Evolutionary conservation across 371 early-diverging fungal species (phyloP).

Genomic region (Rhizomucor miehei): DNA sequence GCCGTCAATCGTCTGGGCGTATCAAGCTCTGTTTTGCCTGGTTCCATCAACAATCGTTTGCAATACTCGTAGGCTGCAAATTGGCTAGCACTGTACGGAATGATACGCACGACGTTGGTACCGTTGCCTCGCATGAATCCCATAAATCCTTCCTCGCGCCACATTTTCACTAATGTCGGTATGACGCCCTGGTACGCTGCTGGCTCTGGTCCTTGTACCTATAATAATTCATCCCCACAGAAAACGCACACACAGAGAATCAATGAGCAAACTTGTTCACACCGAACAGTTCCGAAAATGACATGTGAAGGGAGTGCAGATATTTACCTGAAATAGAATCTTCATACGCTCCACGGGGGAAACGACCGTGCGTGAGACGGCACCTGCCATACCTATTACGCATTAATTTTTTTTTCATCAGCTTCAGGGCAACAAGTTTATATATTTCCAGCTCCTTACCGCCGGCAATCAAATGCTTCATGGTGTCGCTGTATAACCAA

Average conservation of each 20-base stretch:
- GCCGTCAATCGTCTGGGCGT: constrained; percentile 71
- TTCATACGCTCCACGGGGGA: constrained; percentile 93
- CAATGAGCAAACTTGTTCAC: too few relatives aligned
- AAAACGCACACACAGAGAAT: constrained; percentile 1
- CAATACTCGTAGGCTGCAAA: constrained; percentile 86
- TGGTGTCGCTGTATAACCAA: constrained; percentile 37
- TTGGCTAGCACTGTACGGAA: constrained; percentile 89
- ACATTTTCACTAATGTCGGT: constrained; percentile 77
- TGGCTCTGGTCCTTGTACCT: constrained; percentile 75
- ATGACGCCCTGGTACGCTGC: constrained; percentile 69
- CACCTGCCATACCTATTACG: constrained; percentile 68
- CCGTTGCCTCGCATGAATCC: constrained; percentile 93
- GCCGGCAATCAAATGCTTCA: constrained; percentile 85
- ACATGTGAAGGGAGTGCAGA: constrained; percentile 8
- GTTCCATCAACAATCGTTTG: constrained; percentile 67
- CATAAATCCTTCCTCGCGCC: constrained; percentile 82
- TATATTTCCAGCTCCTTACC: constrained; percentile 50
- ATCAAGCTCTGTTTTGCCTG: constrained; percentile 67
- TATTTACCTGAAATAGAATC: constrained; percentile 83
- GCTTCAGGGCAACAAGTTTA: background rate
- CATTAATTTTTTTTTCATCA: too few relatives aligned
- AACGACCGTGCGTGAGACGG: constrained; percentile 87
- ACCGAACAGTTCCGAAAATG: constrained; percentile 14
- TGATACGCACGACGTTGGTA: constrained; percentile 88
- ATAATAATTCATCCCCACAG: constrained; percentile 10